Evolutionary conservation across 2,329 filamentous ascomycete genomes (phyloP).

Genomic region (Claviceps sp.): DNA sequence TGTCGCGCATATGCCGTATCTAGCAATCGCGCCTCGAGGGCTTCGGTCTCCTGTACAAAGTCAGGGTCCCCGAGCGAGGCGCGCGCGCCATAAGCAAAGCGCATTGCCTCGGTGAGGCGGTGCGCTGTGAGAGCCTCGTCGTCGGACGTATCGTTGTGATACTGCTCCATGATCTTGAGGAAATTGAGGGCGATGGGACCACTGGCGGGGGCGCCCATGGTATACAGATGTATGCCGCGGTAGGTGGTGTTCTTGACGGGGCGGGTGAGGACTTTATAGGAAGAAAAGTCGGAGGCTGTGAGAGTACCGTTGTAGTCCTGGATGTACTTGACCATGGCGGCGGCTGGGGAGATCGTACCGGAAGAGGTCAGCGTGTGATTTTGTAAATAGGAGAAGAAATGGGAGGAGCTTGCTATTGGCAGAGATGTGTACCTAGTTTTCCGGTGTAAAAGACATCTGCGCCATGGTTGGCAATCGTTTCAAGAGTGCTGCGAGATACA

Average conservation of each 20-base stretch:
- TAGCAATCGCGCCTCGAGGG: slow-evolving; percentile 58
- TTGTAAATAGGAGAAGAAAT: not conserved
- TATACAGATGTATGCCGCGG: slow-evolving; percentile 56
- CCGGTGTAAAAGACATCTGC: slow-evolving; percentile 63
- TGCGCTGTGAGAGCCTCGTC: slow-evolving; percentile 53
- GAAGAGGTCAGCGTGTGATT: slow-evolving; percentile 4
- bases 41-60: slow-evolving; percentile 50
- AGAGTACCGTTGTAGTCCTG: slow-evolving; percentile 66
- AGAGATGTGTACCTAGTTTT: slow-evolving; percentile 36
- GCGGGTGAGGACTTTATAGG: slow-evolving; percentile 57
- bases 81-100: slow-evolving; percentile 74
- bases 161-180: slow-evolving; percentile 75
- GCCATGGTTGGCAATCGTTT: slow-evolving; percentile 61
- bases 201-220: slow-evolving; percentile 61
- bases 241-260: slow-evolving; percentile 51
- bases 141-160: slow-evolving; percentile 40
- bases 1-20: slow-evolving; percentile 41
- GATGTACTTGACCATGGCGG: slow-evolving; percentile 58
- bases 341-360: slow-evolving; percentile 30
- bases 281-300: slow-evolving; percentile 61
- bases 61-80: slow-evolving; percentile 70
- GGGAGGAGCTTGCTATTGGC: not conserved
- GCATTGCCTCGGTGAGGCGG: slow-evolving; percentile 73
- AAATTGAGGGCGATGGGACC: slow-evolving; percentile 63
- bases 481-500: slow-evolving; percentile 41